These are phyloP conservation scores for Epichloe amarillans DNA, from an alignment of 2,329 filamentous ascomycete species.

Conservation along the genomic window DNA sequence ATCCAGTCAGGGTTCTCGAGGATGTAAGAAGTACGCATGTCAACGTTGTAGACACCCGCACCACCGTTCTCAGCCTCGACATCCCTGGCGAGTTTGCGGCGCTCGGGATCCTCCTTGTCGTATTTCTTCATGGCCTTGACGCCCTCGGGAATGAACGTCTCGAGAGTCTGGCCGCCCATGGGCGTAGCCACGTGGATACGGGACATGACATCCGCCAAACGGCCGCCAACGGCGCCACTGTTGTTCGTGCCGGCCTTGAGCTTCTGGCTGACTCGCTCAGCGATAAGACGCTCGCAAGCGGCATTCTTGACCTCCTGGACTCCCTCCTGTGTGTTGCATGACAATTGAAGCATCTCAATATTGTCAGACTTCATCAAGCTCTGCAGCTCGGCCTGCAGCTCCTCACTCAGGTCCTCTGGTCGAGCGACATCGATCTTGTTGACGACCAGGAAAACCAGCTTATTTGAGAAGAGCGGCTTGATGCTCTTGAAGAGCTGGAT, in stretches of 20 bases:
- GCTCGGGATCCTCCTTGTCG: conserved; percentile 77
- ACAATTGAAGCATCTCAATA: conserved; percentile 84
- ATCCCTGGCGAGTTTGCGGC: conserved; percentile 69
- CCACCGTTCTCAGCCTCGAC: conserved; percentile 86
- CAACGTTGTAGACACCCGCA: conserved; percentile 89
- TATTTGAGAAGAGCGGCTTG: conserved; percentile 93
- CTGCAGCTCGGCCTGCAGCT: conserved; percentile 66
- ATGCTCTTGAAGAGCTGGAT: conserved; percentile 93
- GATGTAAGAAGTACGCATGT: conserved; percentile 78
- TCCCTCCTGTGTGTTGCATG: conserved; percentile 88
- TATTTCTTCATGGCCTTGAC: conserved; percentile 75
- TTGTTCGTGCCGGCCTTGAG: conserved; percentile 78
- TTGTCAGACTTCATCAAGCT: conserved; percentile 72
- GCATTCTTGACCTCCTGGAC: conserved; percentile 92
- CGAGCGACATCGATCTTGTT: conserved; percentile 95
- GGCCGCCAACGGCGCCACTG: conserved; percentile 62
- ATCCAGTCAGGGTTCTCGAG: conserved; percentile 89
- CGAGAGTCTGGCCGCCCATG: conserved; percentile 62
- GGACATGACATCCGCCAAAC: conserved; percentile 79
- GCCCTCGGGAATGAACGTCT: conserved; percentile 80
- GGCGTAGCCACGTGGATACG: conserved; percentile 97
- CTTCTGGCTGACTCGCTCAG: conserved; percentile 89
- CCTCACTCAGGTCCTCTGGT: conserved; percentile 73
- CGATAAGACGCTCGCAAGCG: conserved; percentile 83
- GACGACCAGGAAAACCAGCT: conserved; percentile 89